Conservation (phyloP, 2,329 filamentous ascomycete genomes). For the Leptographium flavum region DNA sequence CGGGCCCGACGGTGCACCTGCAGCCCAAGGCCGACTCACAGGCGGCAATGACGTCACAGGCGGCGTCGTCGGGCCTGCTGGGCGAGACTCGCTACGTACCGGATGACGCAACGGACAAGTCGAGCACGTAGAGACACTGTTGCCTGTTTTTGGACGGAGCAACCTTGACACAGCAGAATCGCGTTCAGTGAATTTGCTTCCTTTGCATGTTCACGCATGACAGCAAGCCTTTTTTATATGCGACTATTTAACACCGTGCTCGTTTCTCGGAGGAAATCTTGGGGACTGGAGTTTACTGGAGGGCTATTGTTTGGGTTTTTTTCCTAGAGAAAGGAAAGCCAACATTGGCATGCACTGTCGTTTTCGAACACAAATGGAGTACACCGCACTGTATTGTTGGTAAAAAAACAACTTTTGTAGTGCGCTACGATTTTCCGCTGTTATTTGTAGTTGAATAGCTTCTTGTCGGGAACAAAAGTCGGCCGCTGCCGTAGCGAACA, state of each 20-base stretch:
- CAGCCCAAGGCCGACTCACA: slow-evolving; percentile 41
- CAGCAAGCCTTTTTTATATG: background rate
- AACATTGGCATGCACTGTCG: background rate
- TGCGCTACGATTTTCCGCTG: no score
- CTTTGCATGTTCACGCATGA: background rate
- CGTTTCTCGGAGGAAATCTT: background rate
- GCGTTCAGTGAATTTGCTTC: background rate
- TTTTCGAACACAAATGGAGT: background rate
- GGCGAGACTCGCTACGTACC: slow-evolving; percentile 59
- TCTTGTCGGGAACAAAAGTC: no score
- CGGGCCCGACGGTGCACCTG: slow-evolving; percentile 40
- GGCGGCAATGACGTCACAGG: slow-evolving; percentile 42
- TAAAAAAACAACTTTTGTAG: no score
- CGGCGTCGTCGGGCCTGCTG: slow-evolving; percentile 33
- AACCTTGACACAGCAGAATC: background rate
- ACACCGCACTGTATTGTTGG: no score
- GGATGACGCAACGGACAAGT: slow-evolving; percentile 31
- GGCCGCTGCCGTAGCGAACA: background rate
- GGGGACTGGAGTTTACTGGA: background rate
- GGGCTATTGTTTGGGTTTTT: background rate
- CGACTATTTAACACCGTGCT: background rate
- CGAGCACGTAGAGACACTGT: slow-evolving; percentile 6
- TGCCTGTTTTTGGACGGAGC: no score
- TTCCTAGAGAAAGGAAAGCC: background rate
- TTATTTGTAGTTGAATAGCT: no score